These are phyloP conservation scores for Rhododendron kiyosumense DNA, from an alignment of 148 eudicot species.

Conservation along the genomic window DNA sequence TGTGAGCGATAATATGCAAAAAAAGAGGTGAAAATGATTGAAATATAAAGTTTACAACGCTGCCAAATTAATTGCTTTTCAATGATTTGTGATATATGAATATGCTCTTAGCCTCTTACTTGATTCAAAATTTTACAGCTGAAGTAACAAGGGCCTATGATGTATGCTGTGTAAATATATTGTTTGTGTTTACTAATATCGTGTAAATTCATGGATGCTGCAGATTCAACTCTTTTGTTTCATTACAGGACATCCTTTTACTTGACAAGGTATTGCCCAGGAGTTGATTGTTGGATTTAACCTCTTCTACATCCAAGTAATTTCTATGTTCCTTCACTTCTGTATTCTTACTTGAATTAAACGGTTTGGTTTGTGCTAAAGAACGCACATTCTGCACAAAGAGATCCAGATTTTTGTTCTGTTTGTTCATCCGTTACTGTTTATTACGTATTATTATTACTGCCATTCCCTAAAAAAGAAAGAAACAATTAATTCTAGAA, in stretches of 20 bases:
- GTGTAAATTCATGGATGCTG: neutral
- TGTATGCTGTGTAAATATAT: conserved; percentile 8
- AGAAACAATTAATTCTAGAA: neutral
- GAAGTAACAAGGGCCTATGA: conserved; percentile 6
- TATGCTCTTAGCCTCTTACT: neutral
- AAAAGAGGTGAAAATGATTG: neutral
- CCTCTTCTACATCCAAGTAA: neutral
- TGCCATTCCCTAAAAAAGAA: neutral
- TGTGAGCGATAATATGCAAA: too few relatives aligned
- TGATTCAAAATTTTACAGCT: neutral
- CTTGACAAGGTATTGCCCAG: neutral
- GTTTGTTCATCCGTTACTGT: neutral
- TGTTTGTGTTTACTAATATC: neutral
- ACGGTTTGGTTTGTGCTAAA: neutral
- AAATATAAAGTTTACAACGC: too few relatives aligned
- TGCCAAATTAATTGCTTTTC: neutral
- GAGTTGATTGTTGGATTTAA: neutral
- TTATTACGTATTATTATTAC: neutral
- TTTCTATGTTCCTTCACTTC: neutral
- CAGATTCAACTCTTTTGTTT: neutral
- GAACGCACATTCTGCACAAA: neutral
- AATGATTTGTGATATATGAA: neutral
- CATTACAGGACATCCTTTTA: neutral
- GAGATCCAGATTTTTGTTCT: neutral
- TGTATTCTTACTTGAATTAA: neutral